phyloP scores from a whole-genome alignment of 305 asterid genomes.

The Fraxinus nigra region DNA sequence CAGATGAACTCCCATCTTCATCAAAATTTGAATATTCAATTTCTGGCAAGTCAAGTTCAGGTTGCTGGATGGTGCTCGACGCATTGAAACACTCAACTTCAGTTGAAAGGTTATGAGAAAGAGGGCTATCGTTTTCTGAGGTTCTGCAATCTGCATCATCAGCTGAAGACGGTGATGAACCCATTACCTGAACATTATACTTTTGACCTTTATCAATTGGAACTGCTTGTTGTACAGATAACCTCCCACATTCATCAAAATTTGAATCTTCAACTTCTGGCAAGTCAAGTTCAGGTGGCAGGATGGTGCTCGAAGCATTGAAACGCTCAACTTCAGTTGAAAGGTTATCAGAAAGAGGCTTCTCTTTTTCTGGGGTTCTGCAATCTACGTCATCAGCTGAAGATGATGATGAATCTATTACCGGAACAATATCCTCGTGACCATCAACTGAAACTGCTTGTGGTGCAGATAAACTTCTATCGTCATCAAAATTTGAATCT shows the following conservation, averaged over 20 bases:
- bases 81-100: slow-evolving; percentile 26
- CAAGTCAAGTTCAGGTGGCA: slow-evolving; percentile 11
- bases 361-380: slow-evolving; percentile 14
- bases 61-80: slow-evolving; percentile 24
- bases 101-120: slow-evolving; percentile 21
- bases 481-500: slow-evolving; percentile 26
- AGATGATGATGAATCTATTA: slow-evolving; percentile 29
- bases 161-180: slow-evolving; percentile 29
- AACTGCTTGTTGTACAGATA: slow-evolving; percentile 16
- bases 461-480: slow-evolving; percentile 22
- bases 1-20: slow-evolving; percentile 3
- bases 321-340: slow-evolving; percentile 24
- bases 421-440: slow-evolving; percentile 8
- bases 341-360: slow-evolving; percentile 17
- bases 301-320: slow-evolving; percentile 18
- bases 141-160: slow-evolving; percentile 20
- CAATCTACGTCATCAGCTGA: slow-evolving; percentile 24
- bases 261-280: slow-evolving; percentile 17
- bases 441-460: slow-evolving; percentile 11
- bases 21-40: slow-evolving; percentile 23
- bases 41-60: slow-evolving; percentile 20
- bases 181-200: slow-evolving; percentile 17
- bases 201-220: slow-evolving; percentile 22
- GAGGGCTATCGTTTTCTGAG: slow-evolving; percentile 16
- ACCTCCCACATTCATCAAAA: slow-evolving; percentile 27